Evolutionary conservation across 2,329 filamentous ascomycete species (phyloP), one percentile per base, ranked within the genome.

Genomic region (Pyrenophora teres): DNA sequence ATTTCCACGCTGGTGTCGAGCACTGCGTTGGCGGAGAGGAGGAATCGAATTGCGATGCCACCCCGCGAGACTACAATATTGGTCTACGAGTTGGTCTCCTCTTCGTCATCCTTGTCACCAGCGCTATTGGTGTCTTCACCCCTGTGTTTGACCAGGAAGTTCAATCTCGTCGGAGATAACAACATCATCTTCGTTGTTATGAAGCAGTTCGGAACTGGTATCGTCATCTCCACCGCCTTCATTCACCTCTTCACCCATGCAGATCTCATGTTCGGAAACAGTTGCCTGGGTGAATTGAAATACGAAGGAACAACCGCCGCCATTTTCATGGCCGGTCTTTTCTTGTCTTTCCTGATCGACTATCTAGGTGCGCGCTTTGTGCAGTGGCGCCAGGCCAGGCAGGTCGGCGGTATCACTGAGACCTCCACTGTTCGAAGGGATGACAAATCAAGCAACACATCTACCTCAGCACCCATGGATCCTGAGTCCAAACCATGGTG

Each of bases 1-100:
- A 92, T 65, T 89, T 87, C 71, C 88, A 92, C 61, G 87, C 87
- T 8, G 87, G 87, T 32, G 85, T 91, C 18, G 86, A 90, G 56
- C 83, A 89, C 62, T 89, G 87, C 57, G 79, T 82, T 10, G 79
- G 80, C 6, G 77, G 68, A 12, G 75, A 73, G 9, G 43, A 43
- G n/a, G 78, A 78, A 50, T 67, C 65, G 19, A 63, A 63, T 19
- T 88, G 86, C 65, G 76, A 77, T 1, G 74, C 74, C 9, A 71
- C 66, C 8, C 70, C 76, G 31, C 75, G 87, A 43, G 76, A 83
- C 27, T 92, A 91, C 74, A 83, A 92, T 61, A 77, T 90, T 16
- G 78, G 79, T 1, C 78, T 92, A 2, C 82, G 89, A 7, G 79
- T 91, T 43, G 89, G 88, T 1, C 81, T 90, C 0, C 74, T 92